Evolutionary conservation across 2,329 filamentous ascomycete genomes (phyloP), one percentile per base, ranked within the genome.

Genomic region (Thielaviopsis euricoi): DNA sequence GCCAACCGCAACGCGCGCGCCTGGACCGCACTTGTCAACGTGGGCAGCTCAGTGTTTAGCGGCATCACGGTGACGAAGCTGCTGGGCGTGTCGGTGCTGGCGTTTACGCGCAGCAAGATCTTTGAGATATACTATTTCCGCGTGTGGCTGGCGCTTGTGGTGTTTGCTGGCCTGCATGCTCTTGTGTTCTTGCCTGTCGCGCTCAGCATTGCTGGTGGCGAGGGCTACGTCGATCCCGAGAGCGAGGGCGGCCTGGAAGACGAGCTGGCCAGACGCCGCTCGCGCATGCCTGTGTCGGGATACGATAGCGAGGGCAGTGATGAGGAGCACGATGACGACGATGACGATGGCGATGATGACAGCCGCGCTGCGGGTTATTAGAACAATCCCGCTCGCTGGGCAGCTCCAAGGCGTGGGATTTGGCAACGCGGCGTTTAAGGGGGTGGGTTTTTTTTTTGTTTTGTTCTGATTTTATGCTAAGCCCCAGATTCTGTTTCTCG

Each of bases 111-210:
- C 55, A 95, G 88, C 70, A 98, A 97, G 80, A 98, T 98, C 67
- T 98, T 98, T 66, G 94, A 98, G 74, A 89, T 98, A 59, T 98
- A 98, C 73, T 98, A 98, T 71, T 98, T 98, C 77, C 81, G 93
- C 50, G 87, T 98, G 50, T 98, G 93, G 93, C 74, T 96, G 19
- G 86, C 90, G 6, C 79, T 98, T 57, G 90, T 98, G 12, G 69
- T 94, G 10, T 91, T 95, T 69, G 94, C 90, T 2, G 88, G 88
- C 7, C 78, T 84, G 10, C 93, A 98, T 69, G 89, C 93, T 0
- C 75, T 98, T 53, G 79, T 98, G 7, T 95, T 97, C 69, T 73
- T 98, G 64, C 93, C 93, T 0, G 93, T 97, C 0, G 85, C 87
- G 1, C 75, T 98, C 63, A 94, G 87, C 66, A 75, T 96, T 54